Evolutionary conservation across 768 basidiomycete genomes (phyloP).

Genomic region (Mycena belliarum): DNA sequence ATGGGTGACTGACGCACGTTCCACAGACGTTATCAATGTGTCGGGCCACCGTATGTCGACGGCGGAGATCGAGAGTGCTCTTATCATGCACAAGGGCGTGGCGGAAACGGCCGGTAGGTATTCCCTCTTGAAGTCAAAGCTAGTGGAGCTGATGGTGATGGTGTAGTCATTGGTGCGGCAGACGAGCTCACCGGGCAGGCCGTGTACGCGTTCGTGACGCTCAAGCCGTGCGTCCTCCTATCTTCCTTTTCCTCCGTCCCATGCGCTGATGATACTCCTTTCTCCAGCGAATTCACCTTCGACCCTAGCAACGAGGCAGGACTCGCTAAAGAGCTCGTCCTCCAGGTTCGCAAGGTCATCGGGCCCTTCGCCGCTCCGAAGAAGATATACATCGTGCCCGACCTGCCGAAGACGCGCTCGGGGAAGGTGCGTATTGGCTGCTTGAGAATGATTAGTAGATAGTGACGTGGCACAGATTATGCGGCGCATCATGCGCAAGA

Average conservation of each 20-base stretch:
- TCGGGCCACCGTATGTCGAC: conserved; percentile 96
- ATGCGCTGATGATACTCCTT: neutral
- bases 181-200: conserved; percentile 93
- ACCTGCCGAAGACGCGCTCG: conserved; percentile 92
- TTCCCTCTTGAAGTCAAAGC: neutral
- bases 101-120: conserved; percentile 83
- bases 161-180: conserved; percentile 71
- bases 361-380: conserved; percentile 98
- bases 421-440: conserved; percentile 67
- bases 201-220: conserved; percentile 90
- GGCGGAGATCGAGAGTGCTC: conserved; percentile 95
- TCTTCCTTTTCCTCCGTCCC: neutral
- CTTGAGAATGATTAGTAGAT: too few relatives aligned
- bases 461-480: conserved; percentile 60
- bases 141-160: too few relatives aligned
- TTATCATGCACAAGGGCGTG: conserved; percentile 93
- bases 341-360: conserved; percentile 97
- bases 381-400: conserved; percentile 79
- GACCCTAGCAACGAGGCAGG: conserved; percentile 67
- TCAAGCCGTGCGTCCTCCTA: conserved; percentile 81
- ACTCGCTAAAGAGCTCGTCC: conserved; percentile 83
- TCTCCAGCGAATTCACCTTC: conserved; percentile 76
- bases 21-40: conserved; percentile 91
- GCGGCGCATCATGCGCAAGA: conserved; percentile 95
- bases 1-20: neutral